Evolutionary conservation across 257 asterid species (phyloP), one percentile per base, ranked within the genome.

Genomic region (Solanum medicagineum): DNA sequence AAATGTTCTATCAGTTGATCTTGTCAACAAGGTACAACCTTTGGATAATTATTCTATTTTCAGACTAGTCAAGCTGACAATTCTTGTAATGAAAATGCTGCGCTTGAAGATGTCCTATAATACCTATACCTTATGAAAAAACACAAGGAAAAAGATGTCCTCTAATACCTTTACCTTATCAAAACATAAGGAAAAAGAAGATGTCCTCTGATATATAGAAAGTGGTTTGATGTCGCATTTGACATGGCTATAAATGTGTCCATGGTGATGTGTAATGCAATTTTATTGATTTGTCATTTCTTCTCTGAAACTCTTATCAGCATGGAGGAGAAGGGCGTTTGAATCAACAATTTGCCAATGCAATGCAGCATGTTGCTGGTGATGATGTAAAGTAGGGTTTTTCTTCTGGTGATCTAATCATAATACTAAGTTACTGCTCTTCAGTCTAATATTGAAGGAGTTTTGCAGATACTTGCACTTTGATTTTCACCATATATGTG

Each of bases 401-500:
- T 86, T 77, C 86, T 83, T n/a, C 15, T 10, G 53, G 40, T 59
- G 17, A 10, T 84, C 62, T 47, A 55, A 42, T 84, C 20, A 12
- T 24, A 24, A 17, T 15, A 80, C 13, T 84, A 47, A 42, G 62
- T 75, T 83, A 51, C 83, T 85, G 80, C 69, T 22, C 81, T 88
- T 60, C 69, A 69, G 86, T 69, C 86, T 88, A 84, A 90, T 80
- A 77, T 63, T 79, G 71, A 40, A 60, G 42, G 59, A 81, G 66
- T 88, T 89, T 40, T 85, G 86, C 94, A 97, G 99, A 89, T 97
- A 95, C 85, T 59, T 91, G 91, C 99, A 97, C 93, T 97, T 97
- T 36, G 99, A 97, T 91, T 97, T 97, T 91, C 99, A 97, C 89
- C 95, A 87, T 88, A 90, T 95, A 87, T 97, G 99, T 29, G 99